A percentile compares a stretch with the other conserved stretches of the same genome.
Conservation (phyloP, 129 eudicot genomes). For the Scalesia atractyloides region DNA sequence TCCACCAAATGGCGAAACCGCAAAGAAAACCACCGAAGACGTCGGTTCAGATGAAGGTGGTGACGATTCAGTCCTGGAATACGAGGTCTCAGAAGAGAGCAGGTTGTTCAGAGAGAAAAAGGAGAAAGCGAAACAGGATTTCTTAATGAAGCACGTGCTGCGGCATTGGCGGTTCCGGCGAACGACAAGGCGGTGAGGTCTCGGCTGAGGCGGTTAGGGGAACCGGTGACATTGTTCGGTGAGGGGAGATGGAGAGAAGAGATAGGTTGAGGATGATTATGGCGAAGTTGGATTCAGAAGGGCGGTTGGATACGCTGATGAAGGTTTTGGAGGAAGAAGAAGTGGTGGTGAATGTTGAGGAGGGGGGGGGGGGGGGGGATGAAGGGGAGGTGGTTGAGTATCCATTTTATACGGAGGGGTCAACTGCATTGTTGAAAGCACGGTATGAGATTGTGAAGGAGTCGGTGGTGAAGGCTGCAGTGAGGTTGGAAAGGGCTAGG, state of each 20-base stretch:
- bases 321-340: conserved; percentile 88
- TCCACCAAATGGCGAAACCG: conserved; percentile 28
- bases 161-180: conserved; percentile 90
- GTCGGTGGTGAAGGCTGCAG: conserved; percentile 64
- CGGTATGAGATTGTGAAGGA: conserved; percentile 65
- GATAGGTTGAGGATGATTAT: conserved; percentile 78
- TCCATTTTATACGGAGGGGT: conserved; percentile 91
- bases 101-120: conserved; percentile 68
- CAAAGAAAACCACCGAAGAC: not conserved
- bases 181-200: conserved; percentile 82
- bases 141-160: conserved; percentile 77
- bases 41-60: conserved; percentile 27
- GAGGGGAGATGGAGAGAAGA: conserved; percentile 97
- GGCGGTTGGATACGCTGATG: conserved; percentile 77
- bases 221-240: conserved; percentile 87
- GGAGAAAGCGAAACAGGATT: conserved; percentile 78
- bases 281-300: conserved; percentile 87
- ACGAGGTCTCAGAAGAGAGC: conserved; percentile 91
- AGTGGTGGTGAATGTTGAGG: conserved; percentile 47
- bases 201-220: conserved; percentile 72
- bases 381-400: conserved; percentile 70
- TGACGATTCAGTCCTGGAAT: conserved; percentile 44
- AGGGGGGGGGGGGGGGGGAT: conserved; percentile 53
- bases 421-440: conserved; percentile 60
- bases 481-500: conserved; percentile 70